Base-by-base conservation (phyloP, 2,329 filamentous ascomycete species). In the Decorospora gaudefroyi region DNA sequence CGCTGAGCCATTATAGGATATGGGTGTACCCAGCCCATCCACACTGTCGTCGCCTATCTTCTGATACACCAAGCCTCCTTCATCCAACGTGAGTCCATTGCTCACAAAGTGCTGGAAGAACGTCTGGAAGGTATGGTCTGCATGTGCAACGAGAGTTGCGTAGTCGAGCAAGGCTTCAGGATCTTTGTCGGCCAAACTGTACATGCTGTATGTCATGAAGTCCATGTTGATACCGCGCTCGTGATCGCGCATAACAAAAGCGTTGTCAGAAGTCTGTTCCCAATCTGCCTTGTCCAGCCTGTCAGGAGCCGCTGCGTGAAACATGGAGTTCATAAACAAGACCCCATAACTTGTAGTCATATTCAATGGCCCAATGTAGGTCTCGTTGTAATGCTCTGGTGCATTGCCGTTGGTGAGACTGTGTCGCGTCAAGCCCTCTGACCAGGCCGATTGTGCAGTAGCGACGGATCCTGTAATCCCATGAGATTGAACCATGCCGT, bases 181-280 rank as follows among this genome's bases (percentile, higher is more conserved):
- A 16, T 67, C 33, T 17, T 60, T 62, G 0, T 41, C 32, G 3
- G 50, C 57, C n/a, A 62, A 42, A 1, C 31, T 29, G 30, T 61
- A 68, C 63, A 66, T 68, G 4, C 50, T 30, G 12, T 67, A 60
- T 7, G 54, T 55, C 63, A 68, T 65, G 6, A 67, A 51, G 27
- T 68, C 61, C 59, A 64, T 57, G 37, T 66, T 64, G 2, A 62
- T 35, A 0, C 64, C 63, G 7, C 42, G 15, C 3, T 46, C 26
- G 4, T 23, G 2, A 38, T 65, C 60, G 4, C 61, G 61, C 8
- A 65, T 51, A 16, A 61, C 56, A 38, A 55, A 68, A 0, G 50
- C 53, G 21, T 61, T 58, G 38, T 63, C 53, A n/a, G 33, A 8
- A 15, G 29, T 4, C 8, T n/a, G 12, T 16, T 46, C 35, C n/a